Conservation (phyloP, 768 basidiomycete genomes). For the Tremella mesenterica region DNA sequence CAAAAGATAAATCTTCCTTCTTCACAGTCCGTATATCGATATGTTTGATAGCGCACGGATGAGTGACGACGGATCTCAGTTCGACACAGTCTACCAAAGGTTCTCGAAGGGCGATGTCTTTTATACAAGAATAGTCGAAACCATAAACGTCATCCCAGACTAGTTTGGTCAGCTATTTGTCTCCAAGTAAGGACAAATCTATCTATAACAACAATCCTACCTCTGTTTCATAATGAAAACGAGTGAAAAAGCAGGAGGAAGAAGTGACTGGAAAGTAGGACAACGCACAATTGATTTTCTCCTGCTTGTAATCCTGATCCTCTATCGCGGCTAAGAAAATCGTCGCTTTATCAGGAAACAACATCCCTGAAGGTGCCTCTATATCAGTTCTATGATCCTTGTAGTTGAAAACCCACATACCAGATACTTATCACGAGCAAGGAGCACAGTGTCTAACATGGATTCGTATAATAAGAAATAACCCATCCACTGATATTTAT, state of each 20-base stretch:
- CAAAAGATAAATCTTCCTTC: conserved; percentile 90
- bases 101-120: conserved; percentile 92
- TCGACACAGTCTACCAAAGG: conserved; percentile 99
- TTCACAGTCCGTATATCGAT: conserved; percentile 83
- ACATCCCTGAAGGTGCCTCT: conserved; percentile 63
- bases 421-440: conserved; percentile 94
- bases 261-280: too few relatives aligned
- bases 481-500: conserved; percentile 71
- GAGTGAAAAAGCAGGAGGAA: neutral
- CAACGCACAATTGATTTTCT: conserved; percentile 96
- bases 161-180: conserved; percentile 39
- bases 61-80: conserved; percentile 84
- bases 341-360: conserved; percentile 92
- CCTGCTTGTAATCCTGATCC: conserved; percentile 98
- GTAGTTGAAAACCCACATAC: conserved; percentile 41
- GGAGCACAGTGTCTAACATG: conserved; percentile 96
- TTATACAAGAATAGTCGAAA: conserved; percentile 98
- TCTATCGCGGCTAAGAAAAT: conserved; percentile 95
- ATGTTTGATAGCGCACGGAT: conserved; percentile 85
- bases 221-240: neutral
- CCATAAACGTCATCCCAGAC: conserved; percentile 99
- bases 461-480: conserved; percentile 98
- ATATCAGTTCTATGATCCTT: neutral
- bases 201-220: neutral
- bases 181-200: neutral